phyloP scores from a whole-genome alignment of 108 stramenopile genomes.

The Pelagomonas calceolata region DNA sequence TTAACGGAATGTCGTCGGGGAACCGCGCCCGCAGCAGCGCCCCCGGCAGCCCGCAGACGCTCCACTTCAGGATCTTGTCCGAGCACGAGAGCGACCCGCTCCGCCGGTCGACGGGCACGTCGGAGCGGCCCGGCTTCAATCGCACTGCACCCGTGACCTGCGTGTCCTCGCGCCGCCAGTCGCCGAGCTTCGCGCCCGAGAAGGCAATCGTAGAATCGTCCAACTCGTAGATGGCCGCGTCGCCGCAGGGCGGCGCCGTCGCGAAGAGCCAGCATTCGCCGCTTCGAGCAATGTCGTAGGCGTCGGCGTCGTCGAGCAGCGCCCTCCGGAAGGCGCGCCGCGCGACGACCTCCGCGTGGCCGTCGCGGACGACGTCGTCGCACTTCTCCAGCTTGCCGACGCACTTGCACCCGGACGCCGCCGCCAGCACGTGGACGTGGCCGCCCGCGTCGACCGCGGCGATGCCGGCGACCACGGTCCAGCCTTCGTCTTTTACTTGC shows the following conservation, averaged over 20 bases:
- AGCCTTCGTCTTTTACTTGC: neutral
- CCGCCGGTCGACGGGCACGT: neutral
- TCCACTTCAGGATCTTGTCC: neutral
- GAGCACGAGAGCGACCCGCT: neutral
- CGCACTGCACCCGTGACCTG: neutral
- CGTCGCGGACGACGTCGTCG: neutral
- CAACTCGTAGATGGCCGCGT: neutral
- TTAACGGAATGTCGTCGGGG: no score
- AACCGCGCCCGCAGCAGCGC: no score
- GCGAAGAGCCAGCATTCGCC: neutral
- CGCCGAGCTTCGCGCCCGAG: neutral
- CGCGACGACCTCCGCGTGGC: neutral
- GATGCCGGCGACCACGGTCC: neutral
- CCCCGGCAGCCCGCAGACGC: no score
- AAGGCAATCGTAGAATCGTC: neutral
- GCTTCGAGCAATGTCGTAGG: neutral
- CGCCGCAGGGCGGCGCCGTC: neutral
- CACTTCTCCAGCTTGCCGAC: neutral
- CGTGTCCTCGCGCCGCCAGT: neutral
- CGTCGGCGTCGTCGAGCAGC: neutral
- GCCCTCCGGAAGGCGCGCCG: neutral
- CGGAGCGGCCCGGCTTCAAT: neutral
- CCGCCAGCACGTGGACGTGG: neutral
- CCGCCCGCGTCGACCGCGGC: neutral
- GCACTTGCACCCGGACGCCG: neutral